A percentile compares a stretch with the other conserved stretches of the same genome.
Evolutionary conservation across 2,329 filamentous ascomycete genomes (phyloP).

Genomic region (Claviceps africana): DNA sequence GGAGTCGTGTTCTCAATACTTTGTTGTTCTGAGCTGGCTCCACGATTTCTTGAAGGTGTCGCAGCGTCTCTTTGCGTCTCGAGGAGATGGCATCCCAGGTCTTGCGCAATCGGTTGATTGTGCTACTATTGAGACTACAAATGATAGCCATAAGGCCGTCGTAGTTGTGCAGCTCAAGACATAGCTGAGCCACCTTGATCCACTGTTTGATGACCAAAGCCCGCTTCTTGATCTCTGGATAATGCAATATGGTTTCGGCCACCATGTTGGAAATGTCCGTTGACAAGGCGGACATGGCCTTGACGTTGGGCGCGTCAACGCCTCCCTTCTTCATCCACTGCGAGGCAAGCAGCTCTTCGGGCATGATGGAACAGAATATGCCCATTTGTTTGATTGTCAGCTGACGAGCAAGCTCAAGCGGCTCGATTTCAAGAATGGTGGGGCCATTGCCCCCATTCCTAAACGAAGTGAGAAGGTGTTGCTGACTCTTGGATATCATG

Average conservation of each 20-base stretch:
- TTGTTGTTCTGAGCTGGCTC: conserved; percentile 88
- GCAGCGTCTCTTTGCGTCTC: conserved; percentile 70
- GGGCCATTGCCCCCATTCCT: conserved; percentile 56
- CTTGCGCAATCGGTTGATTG: conserved; percentile 71
- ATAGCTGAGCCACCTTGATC: conserved; percentile 86
- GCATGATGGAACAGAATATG: conserved; percentile 82
- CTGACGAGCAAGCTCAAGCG: conserved; percentile 80
- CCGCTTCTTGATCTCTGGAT: conserved; percentile 85
- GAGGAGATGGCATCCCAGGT: conserved; percentile 84
- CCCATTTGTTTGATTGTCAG: conserved; percentile 83
- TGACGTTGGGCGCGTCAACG: conserved; percentile 71
- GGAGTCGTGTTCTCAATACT: conserved; percentile 65
- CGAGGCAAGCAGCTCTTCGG: conserved; percentile 79
- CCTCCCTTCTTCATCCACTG: conserved; percentile 89
- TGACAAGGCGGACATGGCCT: conserved; percentile 83
- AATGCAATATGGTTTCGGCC: conserved; percentile 76
- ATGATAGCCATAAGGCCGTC: conserved; percentile 95
- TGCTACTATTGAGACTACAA: conserved; percentile 83
- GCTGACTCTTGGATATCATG: conserved; percentile 61
- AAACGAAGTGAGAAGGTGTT: conserved; percentile 57
- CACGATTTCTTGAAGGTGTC: conserved; percentile 67
- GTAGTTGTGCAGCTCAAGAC: conserved; percentile 84
- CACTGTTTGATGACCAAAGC: conserved; percentile 89
- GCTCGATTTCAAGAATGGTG: conserved; percentile 78
- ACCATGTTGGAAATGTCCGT: conserved; percentile 89